These are phyloP conservation scores for Syzygium jambos DNA, from an alignment of 345 rosid genomes.

Conservation along the genomic window DNA sequence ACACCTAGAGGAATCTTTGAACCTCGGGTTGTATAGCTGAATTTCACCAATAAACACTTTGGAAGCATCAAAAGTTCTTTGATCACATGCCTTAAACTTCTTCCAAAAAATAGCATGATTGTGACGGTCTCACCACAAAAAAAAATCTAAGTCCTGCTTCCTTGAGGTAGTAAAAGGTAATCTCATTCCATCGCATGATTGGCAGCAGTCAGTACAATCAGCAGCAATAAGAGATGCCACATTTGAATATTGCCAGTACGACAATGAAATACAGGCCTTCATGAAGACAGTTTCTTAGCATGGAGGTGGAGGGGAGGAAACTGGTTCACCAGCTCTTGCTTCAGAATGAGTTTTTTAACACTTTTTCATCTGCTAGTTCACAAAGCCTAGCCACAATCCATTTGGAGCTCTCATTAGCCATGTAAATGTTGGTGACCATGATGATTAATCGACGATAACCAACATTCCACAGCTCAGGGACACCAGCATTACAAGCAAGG, in stretches of 20 bases:
- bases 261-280: not conserved
- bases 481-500: not conserved
- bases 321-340: not conserved
- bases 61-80: not conserved
- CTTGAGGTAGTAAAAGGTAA: not conserved
- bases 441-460: not conserved
- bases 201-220: not conserved
- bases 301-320: not conserved
- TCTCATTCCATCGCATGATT: not conserved
- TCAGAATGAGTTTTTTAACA: not conserved
- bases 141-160: not conserved
- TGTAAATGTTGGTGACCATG: not conserved
- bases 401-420: not conserved
- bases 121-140: not conserved
- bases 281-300: not conserved
- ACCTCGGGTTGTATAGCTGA: not conserved
- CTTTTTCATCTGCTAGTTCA: not conserved
- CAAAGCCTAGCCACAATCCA: not conserved
- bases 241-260: not conserved
- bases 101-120: not conserved
- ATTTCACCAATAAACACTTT: not conserved
- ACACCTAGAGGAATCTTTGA: not conserved
- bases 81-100: not conserved
- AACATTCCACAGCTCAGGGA: not conserved
- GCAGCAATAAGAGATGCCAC: not conserved